These are phyloP conservation scores for Saccharomyces paradoxus DNA, from an alignment of 805 yeast genomes.

Conservation along the genomic window DNA sequence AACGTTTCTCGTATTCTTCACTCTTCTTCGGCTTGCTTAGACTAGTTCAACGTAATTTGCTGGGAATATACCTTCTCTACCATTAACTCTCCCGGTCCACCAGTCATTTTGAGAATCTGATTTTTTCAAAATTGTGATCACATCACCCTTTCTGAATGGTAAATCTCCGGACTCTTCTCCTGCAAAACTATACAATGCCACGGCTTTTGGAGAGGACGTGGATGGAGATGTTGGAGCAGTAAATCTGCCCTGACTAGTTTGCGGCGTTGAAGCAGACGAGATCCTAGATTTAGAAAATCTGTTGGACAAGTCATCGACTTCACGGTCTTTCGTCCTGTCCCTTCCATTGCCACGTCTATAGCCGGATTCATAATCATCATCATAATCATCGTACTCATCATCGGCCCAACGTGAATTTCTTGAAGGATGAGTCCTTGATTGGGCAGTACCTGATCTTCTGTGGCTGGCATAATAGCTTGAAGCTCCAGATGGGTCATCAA, in stretches of 20 bases:
- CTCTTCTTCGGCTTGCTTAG: conserved; percentile 5
- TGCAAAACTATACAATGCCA: conserved; percentile 79
- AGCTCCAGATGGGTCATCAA: conserved; percentile 35
- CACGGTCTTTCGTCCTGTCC: conserved; percentile 12
- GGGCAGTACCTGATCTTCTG: conserved; percentile 12
- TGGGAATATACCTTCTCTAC: conserved; percentile 91
- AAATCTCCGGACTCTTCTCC: conserved; percentile 93
- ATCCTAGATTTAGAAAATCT: conserved; percentile 31
- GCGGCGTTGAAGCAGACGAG: conserved; percentile 32
- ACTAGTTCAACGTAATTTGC: conserved; percentile 88
- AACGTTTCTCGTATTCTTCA: neutral
- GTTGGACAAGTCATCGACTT: conserved; percentile 34
- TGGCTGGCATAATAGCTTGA: conserved; percentile 34
- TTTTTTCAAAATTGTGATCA: conserved; percentile 76
- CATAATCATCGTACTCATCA: conserved; percentile 56
- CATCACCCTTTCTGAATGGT: conserved; percentile 90
- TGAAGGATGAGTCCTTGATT: conserved; percentile 10
- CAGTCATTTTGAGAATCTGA: conserved; percentile 89
- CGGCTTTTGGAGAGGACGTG: conserved; percentile 58
- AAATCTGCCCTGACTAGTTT: conserved; percentile 10
- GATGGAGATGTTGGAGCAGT: conserved; percentile 12
- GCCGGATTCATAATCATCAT: conserved; percentile 21
- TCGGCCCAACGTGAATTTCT: conserved; percentile 69
- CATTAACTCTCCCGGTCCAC: conserved; percentile 95
- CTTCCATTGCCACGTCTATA: conserved; percentile 24